Conservation (phyloP, 371 early-diverging fungal genomes). For the Globomyces sp. region DNA sequence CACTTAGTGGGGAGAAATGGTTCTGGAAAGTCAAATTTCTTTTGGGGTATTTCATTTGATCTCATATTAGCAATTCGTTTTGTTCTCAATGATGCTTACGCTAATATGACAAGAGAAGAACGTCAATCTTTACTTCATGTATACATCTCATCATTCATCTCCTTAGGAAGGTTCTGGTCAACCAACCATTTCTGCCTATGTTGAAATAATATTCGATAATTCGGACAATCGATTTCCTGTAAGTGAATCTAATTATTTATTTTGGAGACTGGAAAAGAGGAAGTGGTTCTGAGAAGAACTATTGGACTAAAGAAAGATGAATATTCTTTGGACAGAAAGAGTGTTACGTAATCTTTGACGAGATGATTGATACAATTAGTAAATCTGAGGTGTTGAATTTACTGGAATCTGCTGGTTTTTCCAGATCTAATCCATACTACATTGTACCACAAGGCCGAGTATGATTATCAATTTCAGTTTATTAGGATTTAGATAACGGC, state of each 20-base stretch:
- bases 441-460: conserved; percentile 99
- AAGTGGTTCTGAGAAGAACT: conserved; percentile 87
- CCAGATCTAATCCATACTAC: conserved; percentile 97
- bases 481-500: conserved; percentile 65
- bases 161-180: conserved; percentile 86
- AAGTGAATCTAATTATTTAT: not conserved
- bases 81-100: conserved; percentile 94
- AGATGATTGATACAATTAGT: conserved; percentile 52
- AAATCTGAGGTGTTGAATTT: conserved; percentile 91
- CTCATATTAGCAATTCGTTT: conserved; percentile 74
- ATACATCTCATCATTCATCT: conserved; percentile 5
- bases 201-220: conserved; percentile 98
- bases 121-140: conserved; percentile 92
- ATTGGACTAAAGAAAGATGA: conserved; percentile 97
- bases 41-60: conserved; percentile 67
- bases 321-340: conserved; percentile 93
- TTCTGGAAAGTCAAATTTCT: conserved; percentile 95
- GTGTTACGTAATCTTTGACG: conserved; percentile 50
- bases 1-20: conserved; percentile 92
- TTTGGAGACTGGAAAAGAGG: conserved; percentile 76
- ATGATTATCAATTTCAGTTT: conserved; percentile 20
- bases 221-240: conserved; percentile 66
- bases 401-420: conserved; percentile 97
- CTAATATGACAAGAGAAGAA: conserved; percentile 88
- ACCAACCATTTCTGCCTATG: conserved; percentile 92